Evolutionary conservation across 139 green algal genomes (phyloP).

Genomic region (Klebsormidium nitens): DNA sequence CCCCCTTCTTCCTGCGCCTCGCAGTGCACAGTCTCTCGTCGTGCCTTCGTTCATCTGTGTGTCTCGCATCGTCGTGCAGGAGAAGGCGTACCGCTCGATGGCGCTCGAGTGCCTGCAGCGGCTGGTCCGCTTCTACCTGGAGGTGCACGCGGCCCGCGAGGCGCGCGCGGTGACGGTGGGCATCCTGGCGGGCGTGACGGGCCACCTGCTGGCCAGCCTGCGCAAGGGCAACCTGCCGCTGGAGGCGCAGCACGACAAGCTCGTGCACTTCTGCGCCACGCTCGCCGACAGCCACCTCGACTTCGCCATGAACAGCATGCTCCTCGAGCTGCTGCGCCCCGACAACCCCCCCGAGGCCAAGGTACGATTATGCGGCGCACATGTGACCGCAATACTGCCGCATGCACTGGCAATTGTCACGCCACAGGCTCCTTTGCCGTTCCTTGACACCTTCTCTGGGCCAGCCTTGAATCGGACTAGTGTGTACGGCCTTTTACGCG

Average conservation of each 20-base stretch:
- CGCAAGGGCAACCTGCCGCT: slow-evolving; percentile 18
- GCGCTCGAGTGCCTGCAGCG: slow-evolving; percentile 36
- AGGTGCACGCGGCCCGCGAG: slow-evolving; percentile 5
- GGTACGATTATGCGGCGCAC: too few relatives aligned
- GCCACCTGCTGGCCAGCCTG: slow-evolving; percentile 27
- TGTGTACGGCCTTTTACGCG: too few relatives aligned
- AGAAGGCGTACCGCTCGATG: slow-evolving; percentile 26
- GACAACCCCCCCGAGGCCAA: slow-evolving; percentile 54
- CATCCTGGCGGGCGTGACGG: neutral
- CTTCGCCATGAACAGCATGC: slow-evolving; percentile 45
- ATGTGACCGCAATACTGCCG: too few relatives aligned
- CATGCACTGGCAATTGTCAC: too few relatives aligned
- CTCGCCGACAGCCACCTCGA: slow-evolving; percentile 26
- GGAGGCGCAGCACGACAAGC: slow-evolving; percentile 33
- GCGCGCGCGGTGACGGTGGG: neutral
- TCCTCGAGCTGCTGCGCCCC: slow-evolving; percentile 62
- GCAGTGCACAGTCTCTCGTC: too few relatives aligned
- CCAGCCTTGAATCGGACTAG: too few relatives aligned
- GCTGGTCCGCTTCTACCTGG: slow-evolving; percentile 39
- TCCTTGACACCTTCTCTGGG: too few relatives aligned
- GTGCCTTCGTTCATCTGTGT: too few relatives aligned
- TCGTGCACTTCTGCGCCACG: slow-evolving; percentile 34
- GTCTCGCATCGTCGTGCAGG: too few relatives aligned
- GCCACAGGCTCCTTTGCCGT: too few relatives aligned
- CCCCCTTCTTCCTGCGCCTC: too few relatives aligned